Evolutionary conservation across 768 basidiomycete genomes (phyloP).

Genomic region (Russula dissimulans): DNA sequence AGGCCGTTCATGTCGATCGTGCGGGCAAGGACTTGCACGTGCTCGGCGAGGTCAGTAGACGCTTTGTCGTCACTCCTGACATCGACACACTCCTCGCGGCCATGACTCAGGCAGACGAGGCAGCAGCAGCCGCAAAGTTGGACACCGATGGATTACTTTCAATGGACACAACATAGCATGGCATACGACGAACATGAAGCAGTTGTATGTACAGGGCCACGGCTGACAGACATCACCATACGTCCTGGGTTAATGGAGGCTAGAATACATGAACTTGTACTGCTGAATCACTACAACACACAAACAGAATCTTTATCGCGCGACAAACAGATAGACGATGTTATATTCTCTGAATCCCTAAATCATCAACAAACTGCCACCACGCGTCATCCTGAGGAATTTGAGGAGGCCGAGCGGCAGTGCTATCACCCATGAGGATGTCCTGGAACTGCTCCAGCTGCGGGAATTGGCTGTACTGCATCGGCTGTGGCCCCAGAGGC

Average conservation of each 20-base stretch:
- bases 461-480: conserved; percentile 10
- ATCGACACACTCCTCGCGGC: conserved; percentile 63
- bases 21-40: conserved; percentile 51
- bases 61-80: conserved; percentile 79
- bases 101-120: conserved; percentile 46
- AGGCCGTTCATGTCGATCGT: conserved; percentile 66
- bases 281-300: background rate
- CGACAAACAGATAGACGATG: background rate
- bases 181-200: conserved; percentile 2
- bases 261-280: background rate
- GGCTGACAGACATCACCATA: background rate
- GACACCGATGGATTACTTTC: conserved; percentile 42
- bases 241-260: background rate
- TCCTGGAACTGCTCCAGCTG: conserved; percentile 12
- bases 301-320: background rate
- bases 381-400: conserved; percentile 31
- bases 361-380: conserved; percentile 30
- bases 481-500: background rate
- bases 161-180: conserved; percentile 38
- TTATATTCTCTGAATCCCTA: conserved; percentile 21
- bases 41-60: conserved; percentile 80
- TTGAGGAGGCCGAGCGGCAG: background rate
- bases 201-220: background rate
- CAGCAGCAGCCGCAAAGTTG: conserved; percentile 22
- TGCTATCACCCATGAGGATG: conserved; percentile 12